phyloP scores from a whole-genome alignment of 768 basidiomycete genomes.

The Trametes punicea region DNA sequence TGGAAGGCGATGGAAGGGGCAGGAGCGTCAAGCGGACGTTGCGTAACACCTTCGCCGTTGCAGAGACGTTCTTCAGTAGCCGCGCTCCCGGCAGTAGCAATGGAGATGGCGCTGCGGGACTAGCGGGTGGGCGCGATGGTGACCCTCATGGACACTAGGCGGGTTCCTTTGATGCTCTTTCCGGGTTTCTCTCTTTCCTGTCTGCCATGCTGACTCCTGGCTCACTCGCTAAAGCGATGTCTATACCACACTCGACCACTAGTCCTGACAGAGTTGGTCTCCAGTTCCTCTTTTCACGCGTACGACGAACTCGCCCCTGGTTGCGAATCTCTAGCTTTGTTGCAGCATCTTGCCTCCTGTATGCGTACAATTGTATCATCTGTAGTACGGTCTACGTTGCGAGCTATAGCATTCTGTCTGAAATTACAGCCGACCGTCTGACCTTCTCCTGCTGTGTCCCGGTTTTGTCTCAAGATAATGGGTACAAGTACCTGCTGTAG shows the following conservation, averaged over 20 bases:
- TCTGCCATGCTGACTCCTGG: background rate
- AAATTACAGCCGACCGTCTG: background rate
- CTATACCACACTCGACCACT: slow-evolving; percentile 5
- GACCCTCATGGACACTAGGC: slow-evolving; percentile 20
- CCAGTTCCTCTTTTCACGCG: background rate
- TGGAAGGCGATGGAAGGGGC: slow-evolving; percentile 42
- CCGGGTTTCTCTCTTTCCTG: background rate
- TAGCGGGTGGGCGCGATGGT: slow-evolving; percentile 18
- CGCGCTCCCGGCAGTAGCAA: slow-evolving; percentile 17
- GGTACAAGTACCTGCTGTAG: too few species aligned
- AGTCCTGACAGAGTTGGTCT: background rate
- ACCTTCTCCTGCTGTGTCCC: background rate
- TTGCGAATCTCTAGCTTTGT: background rate
- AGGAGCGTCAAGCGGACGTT: slow-evolving; percentile 63
- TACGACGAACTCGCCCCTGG: background rate
- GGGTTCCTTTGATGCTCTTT: background rate
- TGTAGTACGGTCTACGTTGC: background rate
- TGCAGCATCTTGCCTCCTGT: background rate
- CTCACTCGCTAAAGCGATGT: background rate
- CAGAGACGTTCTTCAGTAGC: slow-evolving; percentile 70
- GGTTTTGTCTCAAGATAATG: too few species aligned
- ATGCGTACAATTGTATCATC: slow-evolving; percentile 13
- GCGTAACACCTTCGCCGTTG: slow-evolving; percentile 64
- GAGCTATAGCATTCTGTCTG: background rate
- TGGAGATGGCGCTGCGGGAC: slow-evolving; percentile 21